Base-by-base conservation (phyloP, 306 rosid species). In the Dalbergia oliveri region DNA sequence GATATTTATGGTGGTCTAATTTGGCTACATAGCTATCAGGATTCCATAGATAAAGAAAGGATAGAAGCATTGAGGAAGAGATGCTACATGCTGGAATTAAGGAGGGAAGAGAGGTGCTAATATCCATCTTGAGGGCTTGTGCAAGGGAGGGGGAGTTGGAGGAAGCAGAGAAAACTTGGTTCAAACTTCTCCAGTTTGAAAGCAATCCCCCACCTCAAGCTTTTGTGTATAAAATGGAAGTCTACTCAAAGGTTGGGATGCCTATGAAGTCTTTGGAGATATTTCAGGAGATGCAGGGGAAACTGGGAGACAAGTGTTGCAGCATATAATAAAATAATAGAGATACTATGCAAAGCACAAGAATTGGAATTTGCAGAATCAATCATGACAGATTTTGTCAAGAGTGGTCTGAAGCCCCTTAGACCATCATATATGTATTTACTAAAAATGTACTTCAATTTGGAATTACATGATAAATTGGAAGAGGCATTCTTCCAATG, bases 11-110 rank as follows among this genome's bases (percentile, higher is more conserved):
- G 88, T 62, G 97, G 99, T 74, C 86, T 94, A 69, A 90, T 94
- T 90, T 91, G 97, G 99, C 90, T 94, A 56, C 99, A 92, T 84
- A 94, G 99, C 85, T 90, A 86, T 85, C 99, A 94, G 86, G 94
- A 91, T 77, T 77, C 87, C 31, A 73, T 92, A 45, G 99, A 94
- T 86, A 90, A 61, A 83, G 92, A 90, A 70, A 88, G 99, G 86
- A 86, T 94, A 60, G 39, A 66, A 5, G 86, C 56, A n/a, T 66
- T 94, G 73, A 85, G 88, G 85, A 88, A 75, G 97, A 89, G 83
- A 93, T 94, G 97, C 79, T 70, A 61, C 83, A 34, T 72, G 91
- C 91, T 59, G 95, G 97, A 78, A 51, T 91, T 74, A 81, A 81
- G 69, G 97, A 92, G 85, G 87, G 92, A 8, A 87, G 70, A 79